A percentile compares a stretch with the other conserved stretches of the same genome.
Conservation (phyloP, 129 eudicot genomes). For the Pittosporum tobira region DNA sequence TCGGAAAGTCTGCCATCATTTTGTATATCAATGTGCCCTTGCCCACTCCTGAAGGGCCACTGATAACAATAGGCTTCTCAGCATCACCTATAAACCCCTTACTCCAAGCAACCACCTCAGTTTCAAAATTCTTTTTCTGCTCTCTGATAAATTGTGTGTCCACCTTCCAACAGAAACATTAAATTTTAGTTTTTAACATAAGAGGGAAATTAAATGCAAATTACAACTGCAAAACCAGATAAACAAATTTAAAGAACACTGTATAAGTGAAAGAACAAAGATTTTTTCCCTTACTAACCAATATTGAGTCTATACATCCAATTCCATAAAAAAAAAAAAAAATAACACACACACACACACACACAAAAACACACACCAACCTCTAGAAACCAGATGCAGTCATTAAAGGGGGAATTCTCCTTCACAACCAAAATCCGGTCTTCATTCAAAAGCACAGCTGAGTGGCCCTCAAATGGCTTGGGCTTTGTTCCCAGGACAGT, state of each 20-base stretch:
- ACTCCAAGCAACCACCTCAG: slow-evolving; percentile 86
- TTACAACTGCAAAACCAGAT: no score
- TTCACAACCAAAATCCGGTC: slow-evolving; percentile 64
- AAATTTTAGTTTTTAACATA: neutral
- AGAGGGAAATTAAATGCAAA: neutral
- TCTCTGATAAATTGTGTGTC: slow-evolving; percentile 61
- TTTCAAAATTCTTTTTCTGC: slow-evolving; percentile 44
- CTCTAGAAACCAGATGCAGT: slow-evolving; percentile 89
- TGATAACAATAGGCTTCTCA: slow-evolving; percentile 73
- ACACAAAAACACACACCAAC: slow-evolving; percentile 21
- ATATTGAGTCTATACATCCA: no score
- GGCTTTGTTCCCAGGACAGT: slow-evolving; percentile 78
- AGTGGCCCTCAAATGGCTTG: slow-evolving; percentile 36
- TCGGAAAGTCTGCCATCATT: slow-evolving; percentile 76
- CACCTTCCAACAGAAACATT: slow-evolving; percentile 30
- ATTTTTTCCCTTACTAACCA: neutral
- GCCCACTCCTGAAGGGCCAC: slow-evolving; percentile 98
- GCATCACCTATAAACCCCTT: slow-evolving; percentile 68
- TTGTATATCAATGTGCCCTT: slow-evolving; percentile 81
- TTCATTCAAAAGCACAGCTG: slow-evolving; percentile 41
- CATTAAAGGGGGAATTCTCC: slow-evolving; percentile 38
- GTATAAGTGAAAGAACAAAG: neutral
- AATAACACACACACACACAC: neutral
- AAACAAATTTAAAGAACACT: neutral
- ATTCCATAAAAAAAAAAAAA: neutral